phyloP scores from a whole-genome alignment of 805 yeast species.

The Starmerella vitae region DNA sequence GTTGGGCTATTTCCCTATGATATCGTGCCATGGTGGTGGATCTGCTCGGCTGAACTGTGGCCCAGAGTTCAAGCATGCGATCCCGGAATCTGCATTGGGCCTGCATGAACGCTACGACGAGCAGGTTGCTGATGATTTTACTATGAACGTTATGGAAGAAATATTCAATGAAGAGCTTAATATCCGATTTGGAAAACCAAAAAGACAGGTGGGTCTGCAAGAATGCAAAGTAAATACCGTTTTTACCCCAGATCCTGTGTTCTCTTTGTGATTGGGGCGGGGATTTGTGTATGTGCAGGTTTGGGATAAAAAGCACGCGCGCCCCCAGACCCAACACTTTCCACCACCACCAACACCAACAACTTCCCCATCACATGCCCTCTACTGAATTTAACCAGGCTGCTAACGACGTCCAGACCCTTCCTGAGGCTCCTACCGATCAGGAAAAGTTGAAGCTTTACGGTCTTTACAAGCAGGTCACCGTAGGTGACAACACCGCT shows the following conservation, averaged over 20 bases:
- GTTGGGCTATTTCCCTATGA: conserved; percentile 83
- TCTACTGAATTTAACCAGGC: conserved; percentile 30
- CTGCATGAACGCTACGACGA: conserved; percentile 52
- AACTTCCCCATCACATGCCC: conserved; percentile 24
- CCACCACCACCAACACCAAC: too few species aligned
- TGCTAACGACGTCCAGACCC: conserved; percentile 65
- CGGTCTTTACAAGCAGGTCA: conserved; percentile 93
- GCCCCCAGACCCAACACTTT: neutral
- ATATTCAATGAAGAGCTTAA: conserved; percentile 16
- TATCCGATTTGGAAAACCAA: conserved; percentile 1
- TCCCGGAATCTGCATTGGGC: conserved; percentile 32
- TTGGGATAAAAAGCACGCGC: neutral
- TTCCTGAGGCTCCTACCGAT: conserved; percentile 67
- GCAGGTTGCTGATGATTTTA: conserved; percentile 63
- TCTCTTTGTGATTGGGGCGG: too few species aligned
- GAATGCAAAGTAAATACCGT: conserved; percentile 6
- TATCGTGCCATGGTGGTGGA: conserved; percentile 72
- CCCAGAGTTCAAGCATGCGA: conserved; percentile 35
- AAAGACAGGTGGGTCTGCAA: conserved; percentile 4
- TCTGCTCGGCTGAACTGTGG: conserved; percentile 57
- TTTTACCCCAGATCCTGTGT: neutral
- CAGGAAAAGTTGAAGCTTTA: conserved; percentile 78
- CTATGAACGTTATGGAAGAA: conserved; percentile 77
- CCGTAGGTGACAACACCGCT: conserved; percentile 84
- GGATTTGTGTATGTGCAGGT: neutral